Percentiles rank a stretch among this genome's conserved stretches.
Evolutionary conservation across 1,284 basidiomycete genomes (phyloP).

Genomic region (Naganishia sp.): DNA sequence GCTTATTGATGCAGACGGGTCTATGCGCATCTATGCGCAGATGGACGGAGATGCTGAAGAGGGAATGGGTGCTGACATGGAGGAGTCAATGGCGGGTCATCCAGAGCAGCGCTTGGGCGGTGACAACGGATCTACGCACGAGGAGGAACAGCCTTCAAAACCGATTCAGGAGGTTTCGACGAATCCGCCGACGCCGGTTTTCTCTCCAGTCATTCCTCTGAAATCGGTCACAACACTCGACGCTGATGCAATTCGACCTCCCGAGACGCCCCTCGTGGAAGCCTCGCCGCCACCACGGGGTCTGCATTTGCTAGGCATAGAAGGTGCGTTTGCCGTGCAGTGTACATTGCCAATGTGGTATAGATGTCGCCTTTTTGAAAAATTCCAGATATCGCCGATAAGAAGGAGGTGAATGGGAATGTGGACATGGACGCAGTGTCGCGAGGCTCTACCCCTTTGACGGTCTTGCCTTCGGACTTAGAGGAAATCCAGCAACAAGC

Average conservation of each 20-base stretch:
- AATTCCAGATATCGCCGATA: neutral
- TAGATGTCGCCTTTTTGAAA: neutral
- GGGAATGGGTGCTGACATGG: no score
- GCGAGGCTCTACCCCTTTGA: constrained; percentile 8
- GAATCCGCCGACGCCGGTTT: no score
- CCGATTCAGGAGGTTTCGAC: no score
- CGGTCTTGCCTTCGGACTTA: neutral
- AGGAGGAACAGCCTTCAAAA: no score
- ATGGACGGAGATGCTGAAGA: no score
- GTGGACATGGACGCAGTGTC: neutral
- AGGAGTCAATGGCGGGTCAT: no score
- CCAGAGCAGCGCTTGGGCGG: no score
- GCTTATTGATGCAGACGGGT: no score
- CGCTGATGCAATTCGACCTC: neutral
- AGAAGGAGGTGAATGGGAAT: neutral
- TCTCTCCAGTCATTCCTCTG: no score
- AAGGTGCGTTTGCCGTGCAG: neutral
- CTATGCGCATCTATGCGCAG: no score
- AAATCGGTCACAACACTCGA: neutral
- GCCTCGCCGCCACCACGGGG: neutral
- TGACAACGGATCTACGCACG: no score
- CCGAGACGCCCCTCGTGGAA: neutral
- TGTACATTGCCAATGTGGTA: neutral
- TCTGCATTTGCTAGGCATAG: neutral
- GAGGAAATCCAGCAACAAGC: neutral